Evolutionary conservation across 352 stramenopile genomes (phyloP).

Genomic region (Globisporangium heterothallicum): DNA sequence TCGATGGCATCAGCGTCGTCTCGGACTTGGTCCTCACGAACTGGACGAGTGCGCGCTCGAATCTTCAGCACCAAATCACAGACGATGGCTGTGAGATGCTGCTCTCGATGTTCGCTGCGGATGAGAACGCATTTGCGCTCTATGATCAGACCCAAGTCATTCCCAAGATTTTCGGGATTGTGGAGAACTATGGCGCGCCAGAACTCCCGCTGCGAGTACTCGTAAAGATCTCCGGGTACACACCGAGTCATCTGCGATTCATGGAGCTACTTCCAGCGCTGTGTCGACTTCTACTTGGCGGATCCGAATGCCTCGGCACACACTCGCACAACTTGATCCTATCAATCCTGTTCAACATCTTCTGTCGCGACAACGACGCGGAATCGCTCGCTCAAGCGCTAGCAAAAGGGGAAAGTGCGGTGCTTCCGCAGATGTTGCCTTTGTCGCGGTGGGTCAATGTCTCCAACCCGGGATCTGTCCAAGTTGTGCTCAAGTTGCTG

Average conservation of each 20-base stretch:
- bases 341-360: slow-evolving; percentile 57
- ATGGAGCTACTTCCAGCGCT: slow-evolving; percentile 28
- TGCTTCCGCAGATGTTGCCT: slow-evolving; percentile 54
- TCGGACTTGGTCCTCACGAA: slow-evolving; percentile 21
- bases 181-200: slow-evolving; percentile 21
- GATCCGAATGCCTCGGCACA: slow-evolving; percentile 3
- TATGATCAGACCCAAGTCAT: slow-evolving; percentile 49
- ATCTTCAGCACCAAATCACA: slow-evolving; percentile 18
- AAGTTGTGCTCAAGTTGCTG: slow-evolving; percentile 51
- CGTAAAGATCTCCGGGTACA: slow-evolving; percentile 34
- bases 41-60: slow-evolving; percentile 10
- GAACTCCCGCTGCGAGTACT: slow-evolving; percentile 45
- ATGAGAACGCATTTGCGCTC: slow-evolving; percentile 36
- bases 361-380: slow-evolving; percentile 24
- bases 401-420: slow-evolving; percentile 19
- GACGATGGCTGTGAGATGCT: slow-evolving; percentile 49
- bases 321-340: slow-evolving; percentile 31
- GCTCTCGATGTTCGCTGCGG: slow-evolving; percentile 31
- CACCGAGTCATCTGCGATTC: slow-evolving; percentile 29
- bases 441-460: slow-evolving; percentile 43
- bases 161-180: slow-evolving; percentile 41
- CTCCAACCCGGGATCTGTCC: slow-evolving; percentile 23
- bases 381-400: slow-evolving; percentile 5
- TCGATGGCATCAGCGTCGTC: slow-evolving; percentile 36
- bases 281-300: slow-evolving; percentile 15